Percentiles rank a stretch among this genome's conserved stretches.
Conservation (phyloP, 805 yeast genomes). For the Wickerhamiella dianesei region DNA sequence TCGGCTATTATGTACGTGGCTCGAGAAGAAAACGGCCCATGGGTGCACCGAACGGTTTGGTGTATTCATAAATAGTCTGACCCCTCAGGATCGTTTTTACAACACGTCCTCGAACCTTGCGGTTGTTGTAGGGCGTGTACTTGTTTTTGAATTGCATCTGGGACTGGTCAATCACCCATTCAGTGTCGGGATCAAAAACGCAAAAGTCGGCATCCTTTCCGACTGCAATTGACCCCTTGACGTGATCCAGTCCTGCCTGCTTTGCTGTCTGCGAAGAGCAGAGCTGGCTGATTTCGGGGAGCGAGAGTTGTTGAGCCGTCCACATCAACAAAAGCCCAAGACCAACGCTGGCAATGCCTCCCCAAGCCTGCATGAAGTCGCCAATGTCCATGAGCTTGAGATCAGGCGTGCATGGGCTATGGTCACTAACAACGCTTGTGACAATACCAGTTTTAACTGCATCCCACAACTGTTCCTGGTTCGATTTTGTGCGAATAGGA, state of each 20-base stretch:
- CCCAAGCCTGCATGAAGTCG: conserved; percentile 90
- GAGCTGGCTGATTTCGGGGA: conserved; percentile 61
- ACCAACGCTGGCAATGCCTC: conserved; percentile 89
- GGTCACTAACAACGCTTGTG: conserved; percentile 83
- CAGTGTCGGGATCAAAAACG: conserved; percentile 57
- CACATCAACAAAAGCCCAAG: conserved; percentile 69
- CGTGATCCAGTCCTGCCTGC: conserved; percentile 64
- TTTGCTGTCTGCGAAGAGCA: conserved; percentile 70
- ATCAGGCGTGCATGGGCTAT: conserved; percentile 91
- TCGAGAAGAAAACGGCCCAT: conserved; percentile 11
- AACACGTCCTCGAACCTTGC: conserved; percentile 54
- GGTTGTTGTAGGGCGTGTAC: conserved; percentile 73
- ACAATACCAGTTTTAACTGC: conserved; percentile 55
- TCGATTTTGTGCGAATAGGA: conserved; percentile 67
- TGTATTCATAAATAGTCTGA: conserved; percentile 34
- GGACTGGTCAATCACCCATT: conserved; percentile 29
- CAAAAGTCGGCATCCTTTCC: conserved; percentile 86
- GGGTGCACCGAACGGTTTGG: conserved; percentile 9
- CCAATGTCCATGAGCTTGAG: conserved; percentile 71
- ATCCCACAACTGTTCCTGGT: conserved; percentile 62
- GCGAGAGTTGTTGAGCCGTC: conserved; percentile 46
- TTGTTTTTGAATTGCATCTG: conserved; percentile 61
- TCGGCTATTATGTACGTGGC: conserved; percentile 7
- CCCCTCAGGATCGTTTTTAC: conserved; percentile 73
- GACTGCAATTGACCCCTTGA: conserved; percentile 55